Base-by-base conservation (phyloP, 305 asterid genomes). In the Coffea humblotiana region DNA sequence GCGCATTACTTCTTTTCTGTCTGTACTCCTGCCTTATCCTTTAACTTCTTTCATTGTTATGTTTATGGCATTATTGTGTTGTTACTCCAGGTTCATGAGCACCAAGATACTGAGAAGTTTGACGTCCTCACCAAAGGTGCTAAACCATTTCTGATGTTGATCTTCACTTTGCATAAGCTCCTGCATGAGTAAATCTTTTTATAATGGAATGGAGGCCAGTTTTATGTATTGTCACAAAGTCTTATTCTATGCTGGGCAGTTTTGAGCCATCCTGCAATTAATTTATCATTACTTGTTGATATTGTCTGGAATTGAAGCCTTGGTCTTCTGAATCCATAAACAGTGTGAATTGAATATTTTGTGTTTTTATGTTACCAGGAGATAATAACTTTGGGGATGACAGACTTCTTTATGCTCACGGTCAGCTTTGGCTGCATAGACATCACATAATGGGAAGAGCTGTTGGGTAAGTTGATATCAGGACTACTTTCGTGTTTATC, bases 361-460 rank as follows among this genome's bases (percentile, higher is more conserved):
- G 45, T 83, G 48, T 25, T 81, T 81, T 80, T 61, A 78, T 84
- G 19, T 69, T 80, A 15, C 74, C 93, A 95, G 98, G 99, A 71
- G 99, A 95, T 84, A 95, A 95, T 80, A 95, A 95, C 84, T 90
- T 87, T 82, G 97, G 97, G 80, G 99, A 95, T 82, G 99, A 95
- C 88, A 89, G 98, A 85, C 97, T 90, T 87, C 90, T 95, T 67
- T 95, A 95, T 81, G 98, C 99, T 78, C 93, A 91, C 0, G 99
- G 99, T 78, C 99, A 95, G 87, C 96, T 90, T 64, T 95, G 99
- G 99, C 87, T 95, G 81, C 90, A 93, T 58, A 88, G 96, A 82
- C 97, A 92, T 71, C 98, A 95, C 81, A 93, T 95, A 71, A 92
- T 95, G 99, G 99, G 99, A 81, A 90, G 99, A 90, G 99, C 99